These are phyloP conservation scores for Aspergillus persii DNA, from an alignment of 2,329 filamentous ascomycete species.

Conservation along the genomic window DNA sequence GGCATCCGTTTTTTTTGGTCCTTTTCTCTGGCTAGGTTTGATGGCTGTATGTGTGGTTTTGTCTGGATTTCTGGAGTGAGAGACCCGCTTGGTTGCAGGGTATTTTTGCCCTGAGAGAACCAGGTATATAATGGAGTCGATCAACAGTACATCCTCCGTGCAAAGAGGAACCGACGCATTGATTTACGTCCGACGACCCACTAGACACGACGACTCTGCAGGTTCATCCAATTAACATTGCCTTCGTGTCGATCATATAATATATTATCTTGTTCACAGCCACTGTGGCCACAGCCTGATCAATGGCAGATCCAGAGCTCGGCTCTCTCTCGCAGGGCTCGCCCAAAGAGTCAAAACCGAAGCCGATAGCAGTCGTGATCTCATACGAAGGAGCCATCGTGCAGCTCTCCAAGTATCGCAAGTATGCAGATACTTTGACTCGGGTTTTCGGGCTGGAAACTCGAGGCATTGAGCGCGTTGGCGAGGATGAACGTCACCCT, in stretches of 20 bases:
- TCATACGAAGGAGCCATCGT: background rate
- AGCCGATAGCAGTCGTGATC: background rate
- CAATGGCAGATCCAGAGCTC: slow-evolving; percentile 4
- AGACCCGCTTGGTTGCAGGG: background rate
- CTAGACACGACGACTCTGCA: background rate
- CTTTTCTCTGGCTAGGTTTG: background rate
- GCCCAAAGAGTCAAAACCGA: background rate
- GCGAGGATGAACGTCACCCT: slow-evolving; percentile 8
- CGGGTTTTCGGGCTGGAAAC: slow-evolving; percentile 10
- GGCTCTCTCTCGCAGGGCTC: background rate
- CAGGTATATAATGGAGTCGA: slow-evolving; percentile 1
- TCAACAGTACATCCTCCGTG: background rate
- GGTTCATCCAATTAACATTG: background rate
- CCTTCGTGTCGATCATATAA: background rate
- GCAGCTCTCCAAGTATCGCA: background rate
- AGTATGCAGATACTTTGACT: background rate
- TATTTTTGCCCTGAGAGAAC: background rate
- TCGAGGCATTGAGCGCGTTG: slow-evolving; percentile 12
- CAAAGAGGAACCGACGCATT: background rate
- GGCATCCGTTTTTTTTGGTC: background rate
- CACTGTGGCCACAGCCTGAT: background rate
- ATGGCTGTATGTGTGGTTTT: background rate
- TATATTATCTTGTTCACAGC: background rate
- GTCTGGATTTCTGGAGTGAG: background rate
- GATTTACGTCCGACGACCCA: background rate